Base-by-base conservation (phyloP, 371 early-diverging fungal genomes). In the Mortierella polycephala region DNA sequence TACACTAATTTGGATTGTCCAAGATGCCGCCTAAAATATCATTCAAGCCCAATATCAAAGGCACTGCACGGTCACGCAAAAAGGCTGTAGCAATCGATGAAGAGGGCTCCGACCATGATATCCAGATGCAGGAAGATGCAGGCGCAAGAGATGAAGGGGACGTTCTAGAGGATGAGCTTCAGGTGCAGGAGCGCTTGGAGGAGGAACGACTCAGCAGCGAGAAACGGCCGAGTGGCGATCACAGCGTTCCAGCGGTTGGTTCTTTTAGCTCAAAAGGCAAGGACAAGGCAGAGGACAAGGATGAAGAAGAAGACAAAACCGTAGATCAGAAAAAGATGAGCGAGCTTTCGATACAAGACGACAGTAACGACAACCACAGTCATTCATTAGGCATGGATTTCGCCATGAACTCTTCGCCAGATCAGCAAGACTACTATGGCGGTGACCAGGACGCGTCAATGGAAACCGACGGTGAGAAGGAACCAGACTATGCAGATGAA, bases 401-500 rank as follows among this genome's bases (percentile, higher is more conserved):
- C 30, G 30, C 30, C 4, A 4, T 30, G 30, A 30, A n/a, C 8
- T 67, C 60, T 53, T 46, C 67, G 30, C 47, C 59, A 12, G 67
- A 70, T 45, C 42, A 59, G 21, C 64, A 70, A 21, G 30, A 18
- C 9, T 41, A 61, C 30, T 23, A 53, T 4, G 45, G 18, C 16
- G 54, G 55, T 10, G 59, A 55, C 16, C 52, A 57, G 40, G 67
- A 66, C 39, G 20, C 44, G 7, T 11, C 47, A 7, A 56, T 65
- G 60, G 72, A 73, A n/a, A 12, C 47, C 0, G 71, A 50, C 18
- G 40, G 46, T 30, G 66, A 62, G 47, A 66, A 44, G 18, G 57
- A 67, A 30, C 80, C 80, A 23, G 80, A 80, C 42, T 80, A 66
- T 57, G 80, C 80, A n/a, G 80, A 80, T 37, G 80, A 80, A 41